These are phyloP conservation scores for Phytophthora hybrid DNA, from an alignment of 352 stramenopile genomes.

Conservation along the genomic window DNA sequence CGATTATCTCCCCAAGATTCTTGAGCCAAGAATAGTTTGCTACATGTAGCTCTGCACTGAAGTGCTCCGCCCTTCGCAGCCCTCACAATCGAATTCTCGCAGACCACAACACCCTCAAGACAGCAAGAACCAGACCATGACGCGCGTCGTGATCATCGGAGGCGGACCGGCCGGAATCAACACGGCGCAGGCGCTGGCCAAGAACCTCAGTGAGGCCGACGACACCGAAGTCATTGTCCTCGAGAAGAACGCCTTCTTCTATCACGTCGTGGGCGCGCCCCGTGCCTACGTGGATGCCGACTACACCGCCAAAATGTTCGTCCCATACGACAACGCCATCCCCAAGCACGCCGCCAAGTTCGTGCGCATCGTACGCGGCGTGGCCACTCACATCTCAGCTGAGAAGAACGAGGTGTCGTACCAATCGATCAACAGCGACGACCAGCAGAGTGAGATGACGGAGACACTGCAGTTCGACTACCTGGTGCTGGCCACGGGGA, in stretches of 20 bases:
- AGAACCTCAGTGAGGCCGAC: slow-evolving; percentile 45
- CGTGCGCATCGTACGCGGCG: slow-evolving; percentile 49
- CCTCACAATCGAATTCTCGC: too few species aligned
- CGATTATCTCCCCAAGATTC: too few species aligned
- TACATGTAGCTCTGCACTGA: too few species aligned
- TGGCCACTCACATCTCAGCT: slow-evolving; percentile 43
- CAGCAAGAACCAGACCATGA: slow-evolving; percentile 6
- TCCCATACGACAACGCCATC: slow-evolving; percentile 73
- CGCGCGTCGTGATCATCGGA: slow-evolving; percentile 65
- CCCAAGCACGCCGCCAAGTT: slow-evolving; percentile 40
- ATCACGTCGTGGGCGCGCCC: slow-evolving; percentile 54
- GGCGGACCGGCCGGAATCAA: slow-evolving; percentile 63
- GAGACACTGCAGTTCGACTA: slow-evolving; percentile 66
- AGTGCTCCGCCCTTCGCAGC: too few species aligned
- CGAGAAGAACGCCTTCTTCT: slow-evolving; percentile 65
- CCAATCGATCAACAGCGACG: slow-evolving; percentile 36
- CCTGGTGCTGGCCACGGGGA: slow-evolving; percentile 68
- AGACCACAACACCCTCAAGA: too few species aligned
- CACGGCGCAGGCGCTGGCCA: slow-evolving; percentile 49
- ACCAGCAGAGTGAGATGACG: slow-evolving; percentile 34
- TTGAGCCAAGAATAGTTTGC: too few species aligned
- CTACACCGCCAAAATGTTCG: slow-evolving; percentile 68
- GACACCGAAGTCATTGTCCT: slow-evolving; percentile 61
- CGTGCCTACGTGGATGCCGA: slow-evolving; percentile 61
- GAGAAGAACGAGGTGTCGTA: slow-evolving; percentile 52